Conservation (phyloP, 805 yeast genomes). For the Candida pseudoglaebosa region DNA sequence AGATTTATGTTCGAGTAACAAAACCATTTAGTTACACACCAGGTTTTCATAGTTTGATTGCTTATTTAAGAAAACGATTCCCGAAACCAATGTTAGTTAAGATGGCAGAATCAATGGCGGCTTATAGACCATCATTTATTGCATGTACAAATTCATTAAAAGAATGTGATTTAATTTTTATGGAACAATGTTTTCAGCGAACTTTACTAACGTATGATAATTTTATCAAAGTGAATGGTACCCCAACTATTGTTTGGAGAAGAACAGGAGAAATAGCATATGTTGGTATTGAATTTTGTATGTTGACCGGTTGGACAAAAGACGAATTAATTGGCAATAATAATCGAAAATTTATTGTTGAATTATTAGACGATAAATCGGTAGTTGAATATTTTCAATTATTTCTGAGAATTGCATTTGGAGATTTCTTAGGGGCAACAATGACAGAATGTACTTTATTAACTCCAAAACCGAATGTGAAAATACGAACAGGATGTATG, state of each 20-base stretch:
- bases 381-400: slow-evolving; percentile 85
- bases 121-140: slow-evolving; percentile 86
- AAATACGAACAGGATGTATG: slow-evolving; percentile 73
- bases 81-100: slow-evolving; percentile 64
- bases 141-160: slow-evolving; percentile 87
- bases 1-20: slow-evolving; percentile 70
- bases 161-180: slow-evolving; percentile 87
- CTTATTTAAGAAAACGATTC: slow-evolving; percentile 70
- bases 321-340: slow-evolving; percentile 59
- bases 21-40: slow-evolving; percentile 86
- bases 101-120: slow-evolving; percentile 86
- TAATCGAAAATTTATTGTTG: slow-evolving; percentile 64
- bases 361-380: slow-evolving; percentile 80
- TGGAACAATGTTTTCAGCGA: slow-evolving; percentile 95
- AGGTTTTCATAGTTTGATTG: slow-evolving; percentile 79
- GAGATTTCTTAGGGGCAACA: slow-evolving; percentile 82
- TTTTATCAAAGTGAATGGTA: slow-evolving; percentile 79
- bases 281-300: slow-evolving; percentile 90
- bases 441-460: slow-evolving; percentile 81
- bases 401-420: slow-evolving; percentile 82
- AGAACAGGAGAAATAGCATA: slow-evolving; percentile 94
- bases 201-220: slow-evolving; percentile 85
- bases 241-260: slow-evolving; percentile 95
- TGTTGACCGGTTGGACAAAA: slow-evolving; percentile 85
- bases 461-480: slow-evolving; percentile 49